Base-by-base conservation (phyloP, 2,329 filamentous ascomycete species). In the Hypoxylon sp. region DNA sequence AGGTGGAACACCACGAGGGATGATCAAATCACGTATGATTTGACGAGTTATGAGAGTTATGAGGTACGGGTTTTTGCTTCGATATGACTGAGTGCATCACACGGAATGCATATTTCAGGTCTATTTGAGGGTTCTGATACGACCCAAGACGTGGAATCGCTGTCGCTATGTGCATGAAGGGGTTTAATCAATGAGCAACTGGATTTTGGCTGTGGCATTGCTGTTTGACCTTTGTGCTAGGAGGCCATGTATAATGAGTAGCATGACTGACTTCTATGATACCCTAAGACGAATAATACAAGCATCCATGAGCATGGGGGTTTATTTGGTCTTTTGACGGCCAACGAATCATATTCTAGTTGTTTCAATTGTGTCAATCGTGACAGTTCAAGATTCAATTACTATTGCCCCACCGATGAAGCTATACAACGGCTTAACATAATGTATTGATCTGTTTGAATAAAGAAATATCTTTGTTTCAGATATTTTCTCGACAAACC, bases 1-100 rank as follows among this genome's bases (percentile, higher is more conserved):
- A 74, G 3, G 51, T 63, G 29, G 73, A 72, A 19, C 66, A 70
- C 22, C 64, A 69, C 35, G 70, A 67, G 50, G 59, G 59, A 55
- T 63, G 37, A 63, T 47, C 13, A 31, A 33, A 17, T n/a, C 33
- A 47, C 17, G 4, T 17, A 46, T 35, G 22, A 13, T 59, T 39
- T 51, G 52, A 59, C 24, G 19, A 42, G 33, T 31, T 29, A 46
- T 51, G n/a, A n/a, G 29, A 44, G 33, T 47, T 63, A 66, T 29
- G 62, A 52, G 44, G 17, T 35, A 60, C 44, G 57, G 59, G 33
- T 33, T 53, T 44, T 64, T 5, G 48, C 53, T 51, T 39, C 33
- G 37, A 17, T 17, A 48, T 31, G 47, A 61, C 46, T 33, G 26
- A n/a, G 17, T 31, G 39, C 14, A 33, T 44, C 44, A 31, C 37